Percentiles rank a stretch among this genome's conserved stretches.
Conservation (phyloP, 1,139 yeast genomes). For the Blastobotrys buckinghamii region DNA sequence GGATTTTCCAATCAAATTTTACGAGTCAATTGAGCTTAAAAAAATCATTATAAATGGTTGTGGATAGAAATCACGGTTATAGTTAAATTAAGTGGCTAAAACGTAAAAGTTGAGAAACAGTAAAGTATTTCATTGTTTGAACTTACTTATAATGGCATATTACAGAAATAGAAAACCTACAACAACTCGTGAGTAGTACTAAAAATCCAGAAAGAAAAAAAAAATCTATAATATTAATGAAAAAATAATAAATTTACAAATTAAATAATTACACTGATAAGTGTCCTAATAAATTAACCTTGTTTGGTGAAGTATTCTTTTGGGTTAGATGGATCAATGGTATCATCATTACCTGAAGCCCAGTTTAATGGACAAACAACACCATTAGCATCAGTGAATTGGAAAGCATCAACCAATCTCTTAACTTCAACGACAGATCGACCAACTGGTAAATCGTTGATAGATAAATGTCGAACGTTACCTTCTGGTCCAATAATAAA, state of each 20-base stretch:
- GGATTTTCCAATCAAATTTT: no score
- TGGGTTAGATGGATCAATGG: constrained; percentile 78
- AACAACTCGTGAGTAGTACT: no score
- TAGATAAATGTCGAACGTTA: constrained; percentile 86
- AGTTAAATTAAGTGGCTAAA: no score
- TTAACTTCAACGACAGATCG: constrained; percentile 96
- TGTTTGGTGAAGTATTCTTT: constrained; percentile 73
- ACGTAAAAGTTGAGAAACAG: no score
- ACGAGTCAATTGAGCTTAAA: no score
- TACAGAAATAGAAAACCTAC: no score
- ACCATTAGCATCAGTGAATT: constrained; percentile 96
- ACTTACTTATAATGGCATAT: no score
- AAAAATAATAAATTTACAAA: neutral
- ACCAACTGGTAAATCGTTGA: constrained; percentile 98
- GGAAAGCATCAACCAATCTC: constrained; percentile 98
- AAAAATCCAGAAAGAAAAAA: no score
- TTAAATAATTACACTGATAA: no score
- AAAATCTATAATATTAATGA: neutral
- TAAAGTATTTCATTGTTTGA: no score
- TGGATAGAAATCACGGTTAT: no score
- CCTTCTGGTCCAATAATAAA: constrained; percentile 97
- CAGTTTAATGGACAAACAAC: constrained; percentile 99
- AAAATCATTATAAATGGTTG: no score
- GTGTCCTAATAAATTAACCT: constrained; percentile 32
- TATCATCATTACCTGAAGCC: constrained; percentile 85